Evolutionary conservation across 2,329 filamentous ascomycete genomes (phyloP).

Genomic region (Podosphaera fusca): DNA sequence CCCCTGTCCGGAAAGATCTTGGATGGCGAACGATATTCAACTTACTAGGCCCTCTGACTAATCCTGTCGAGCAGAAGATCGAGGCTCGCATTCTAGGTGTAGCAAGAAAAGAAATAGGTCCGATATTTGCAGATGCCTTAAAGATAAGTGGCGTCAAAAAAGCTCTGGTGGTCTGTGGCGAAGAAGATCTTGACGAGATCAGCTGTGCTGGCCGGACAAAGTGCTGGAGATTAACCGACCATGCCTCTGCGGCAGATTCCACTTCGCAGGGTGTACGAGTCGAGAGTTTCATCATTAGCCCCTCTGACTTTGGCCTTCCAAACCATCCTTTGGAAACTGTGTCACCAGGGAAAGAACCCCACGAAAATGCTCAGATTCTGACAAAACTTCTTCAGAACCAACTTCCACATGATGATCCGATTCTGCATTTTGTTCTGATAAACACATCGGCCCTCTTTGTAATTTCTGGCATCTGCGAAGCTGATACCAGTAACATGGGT

Average conservation of each 20-base stretch:
- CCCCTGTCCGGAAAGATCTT: slow-evolving; percentile 63
- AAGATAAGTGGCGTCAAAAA: slow-evolving; percentile 54
- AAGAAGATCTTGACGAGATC: slow-evolving; percentile 87
- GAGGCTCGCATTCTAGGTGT: slow-evolving; percentile 90
- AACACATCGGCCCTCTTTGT: slow-evolving; percentile 82
- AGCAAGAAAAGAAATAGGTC: slow-evolving; percentile 64
- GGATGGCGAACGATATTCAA: slow-evolving; percentile 97
- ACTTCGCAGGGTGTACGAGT: slow-evolving; percentile 25
- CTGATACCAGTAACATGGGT: slow-evolving; percentile 59
- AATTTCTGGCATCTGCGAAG: slow-evolving; percentile 65
- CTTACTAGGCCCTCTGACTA: slow-evolving; percentile 74
- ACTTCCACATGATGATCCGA: slow-evolving; percentile 52
- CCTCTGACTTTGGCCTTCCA: slow-evolving; percentile 69
- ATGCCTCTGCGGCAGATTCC: slow-evolving; percentile 17
- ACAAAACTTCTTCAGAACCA: slow-evolving; percentile 53
- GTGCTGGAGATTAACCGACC: slow-evolving; percentile 58
- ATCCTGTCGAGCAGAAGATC: slow-evolving; percentile 63
- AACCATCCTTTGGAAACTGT: slow-evolving; percentile 55
- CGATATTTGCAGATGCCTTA: slow-evolving; percentile 71
- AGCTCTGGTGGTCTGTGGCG: slow-evolving; percentile 75
- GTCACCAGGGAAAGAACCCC: slow-evolving; percentile 62
- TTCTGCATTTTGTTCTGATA: slow-evolving; percentile 81
- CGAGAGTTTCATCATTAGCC: slow-evolving; percentile 55
- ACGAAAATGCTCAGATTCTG: slow-evolving; percentile 70
- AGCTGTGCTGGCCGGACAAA: slow-evolving; percentile 73